Percentiles rank a stretch among this genome's conserved stretches.
Evolutionary conservation across 1,284 basidiomycete genomes (phyloP).

Genomic region (Irpex sp.): DNA sequence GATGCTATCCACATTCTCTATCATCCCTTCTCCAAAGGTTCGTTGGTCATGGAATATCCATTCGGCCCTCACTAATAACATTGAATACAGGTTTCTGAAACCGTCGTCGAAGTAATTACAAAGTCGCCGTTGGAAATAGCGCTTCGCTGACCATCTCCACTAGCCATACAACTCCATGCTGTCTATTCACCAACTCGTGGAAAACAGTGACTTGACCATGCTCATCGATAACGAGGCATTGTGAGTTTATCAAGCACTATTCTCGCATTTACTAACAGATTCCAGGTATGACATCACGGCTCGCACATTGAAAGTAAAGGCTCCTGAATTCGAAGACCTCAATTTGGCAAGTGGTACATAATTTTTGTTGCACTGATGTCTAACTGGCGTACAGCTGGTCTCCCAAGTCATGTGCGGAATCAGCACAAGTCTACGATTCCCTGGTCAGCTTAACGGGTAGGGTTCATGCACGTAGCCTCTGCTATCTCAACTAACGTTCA

Average conservation of each 20-base stretch:
- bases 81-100: constrained; percentile 73
- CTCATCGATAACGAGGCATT: constrained; percentile 95
- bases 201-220: constrained; percentile 87
- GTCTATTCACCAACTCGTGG: constrained; percentile 88
- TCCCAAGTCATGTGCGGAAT: constrained; percentile 88
- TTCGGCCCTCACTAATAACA: constrained; percentile 2
- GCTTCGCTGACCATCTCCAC: not conserved
- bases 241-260: constrained; percentile 35
- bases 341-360: constrained; percentile 59
- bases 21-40: constrained; percentile 88
- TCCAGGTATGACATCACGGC: constrained; percentile 79
- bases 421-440: constrained; percentile 89
- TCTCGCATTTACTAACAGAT: not conserved
- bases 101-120: constrained; percentile 76
- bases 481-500: not conserved
- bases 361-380: constrained; percentile 5
- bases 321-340: constrained; percentile 72
- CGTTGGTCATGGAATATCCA: constrained; percentile 14
- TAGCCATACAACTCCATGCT: constrained; percentile 90
- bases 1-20: constrained; percentile 92
- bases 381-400: constrained; percentile 48
- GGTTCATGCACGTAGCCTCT: constrained; percentile 15
- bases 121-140: not conserved
- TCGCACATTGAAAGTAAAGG: constrained; percentile 70
- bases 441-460: constrained; percentile 88